Evolutionary conservation across 2,329 filamentous ascomycete species (phyloP).

Genomic region (Venturia pyrina): DNA sequence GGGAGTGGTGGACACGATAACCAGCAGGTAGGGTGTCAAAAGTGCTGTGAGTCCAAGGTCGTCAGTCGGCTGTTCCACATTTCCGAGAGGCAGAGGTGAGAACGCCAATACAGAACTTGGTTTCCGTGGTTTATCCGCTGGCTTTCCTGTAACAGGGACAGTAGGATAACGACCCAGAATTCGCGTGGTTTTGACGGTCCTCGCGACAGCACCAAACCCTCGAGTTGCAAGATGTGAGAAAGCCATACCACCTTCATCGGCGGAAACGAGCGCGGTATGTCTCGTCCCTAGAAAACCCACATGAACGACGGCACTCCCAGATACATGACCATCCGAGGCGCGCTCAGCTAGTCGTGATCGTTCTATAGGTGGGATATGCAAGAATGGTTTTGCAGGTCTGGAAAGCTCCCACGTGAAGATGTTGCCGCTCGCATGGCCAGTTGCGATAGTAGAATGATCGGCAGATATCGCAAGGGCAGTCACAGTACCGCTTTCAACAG

Average conservation of each 20-base stretch:
- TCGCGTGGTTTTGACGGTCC: slow-evolving; percentile 78
- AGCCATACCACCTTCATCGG: slow-evolving; percentile 91
- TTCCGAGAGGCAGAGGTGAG: slow-evolving; percentile 82
- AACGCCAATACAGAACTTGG: slow-evolving; percentile 94
- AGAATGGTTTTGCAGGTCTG: slow-evolving; percentile 73
- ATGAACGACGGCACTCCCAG: slow-evolving; percentile 70
- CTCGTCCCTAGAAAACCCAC: slow-evolving; percentile 90
- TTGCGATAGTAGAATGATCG: slow-evolving; percentile 84
- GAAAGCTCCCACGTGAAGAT: slow-evolving; percentile 97
- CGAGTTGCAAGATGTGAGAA: slow-evolving; percentile 94
- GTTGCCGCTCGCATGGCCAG: slow-evolving; percentile 77
- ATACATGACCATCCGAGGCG: slow-evolving; percentile 71
- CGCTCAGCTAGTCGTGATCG: slow-evolving; percentile 53
- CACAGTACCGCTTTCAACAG: slow-evolving; percentile 80
- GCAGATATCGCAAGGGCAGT: slow-evolving; percentile 85
- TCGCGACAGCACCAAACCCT: slow-evolving; percentile 75
- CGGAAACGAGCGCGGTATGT: slow-evolving; percentile 89
- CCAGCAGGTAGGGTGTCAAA: slow-evolving; percentile 87
- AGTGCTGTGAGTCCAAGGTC: slow-evolving; percentile 85
- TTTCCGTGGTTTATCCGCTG: slow-evolving; percentile 60
- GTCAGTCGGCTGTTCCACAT: slow-evolving; percentile 81
- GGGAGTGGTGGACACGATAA: slow-evolving; percentile 94
- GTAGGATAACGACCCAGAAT: slow-evolving; percentile 87
- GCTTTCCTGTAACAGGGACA: slow-evolving; percentile 38
- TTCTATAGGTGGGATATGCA: slow-evolving; percentile 72